These are phyloP conservation scores for Pelagophyceae sp. DNA, from an alignment of 352 stramenopile species.

Conservation along the genomic window DNA sequence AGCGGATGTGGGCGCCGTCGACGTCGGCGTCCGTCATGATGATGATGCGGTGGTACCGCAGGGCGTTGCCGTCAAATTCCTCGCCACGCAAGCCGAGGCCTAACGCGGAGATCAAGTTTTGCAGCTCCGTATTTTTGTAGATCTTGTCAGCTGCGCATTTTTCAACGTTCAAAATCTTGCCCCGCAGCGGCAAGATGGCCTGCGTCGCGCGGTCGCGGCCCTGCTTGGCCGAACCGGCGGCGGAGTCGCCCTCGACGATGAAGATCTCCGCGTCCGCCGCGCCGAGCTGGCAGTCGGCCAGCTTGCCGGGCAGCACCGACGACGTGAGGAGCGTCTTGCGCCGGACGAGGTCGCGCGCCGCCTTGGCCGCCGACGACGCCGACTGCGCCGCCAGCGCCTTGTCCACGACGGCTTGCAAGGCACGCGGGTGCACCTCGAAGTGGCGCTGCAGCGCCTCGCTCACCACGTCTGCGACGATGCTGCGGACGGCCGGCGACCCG, in stretches of 20 bases:
- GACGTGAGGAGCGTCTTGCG: constrained; percentile 61
- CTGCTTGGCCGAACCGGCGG: constrained; percentile 58
- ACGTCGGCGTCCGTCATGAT: constrained; percentile 77
- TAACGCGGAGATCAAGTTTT: constrained; percentile 61
- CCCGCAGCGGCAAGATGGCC: constrained; percentile 63
- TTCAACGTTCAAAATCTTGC: constrained; percentile 76
- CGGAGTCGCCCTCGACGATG: constrained; percentile 63
- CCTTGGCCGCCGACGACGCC: constrained; percentile 56
- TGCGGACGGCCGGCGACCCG: constrained; percentile 61
- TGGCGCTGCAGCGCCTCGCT: constrained; percentile 50
- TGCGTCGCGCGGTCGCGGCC: constrained; percentile 58
- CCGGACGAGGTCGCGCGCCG: constrained; percentile 60
- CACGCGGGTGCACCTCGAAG: constrained; percentile 61
- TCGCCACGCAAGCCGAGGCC: constrained; percentile 57
- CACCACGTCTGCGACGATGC: constrained; percentile 49
- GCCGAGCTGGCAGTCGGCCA: constrained; percentile 50
- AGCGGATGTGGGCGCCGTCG: constrained; percentile 66
- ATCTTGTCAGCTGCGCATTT: constrained; percentile 58
- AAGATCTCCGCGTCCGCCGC: constrained; percentile 57
- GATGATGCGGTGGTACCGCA: constrained; percentile 65
- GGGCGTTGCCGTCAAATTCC: constrained; percentile 42
- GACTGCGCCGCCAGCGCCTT: constrained; percentile 55
- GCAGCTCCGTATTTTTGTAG: constrained; percentile 62
- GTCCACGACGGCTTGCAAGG: constrained; percentile 53
- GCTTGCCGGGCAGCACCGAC: constrained; percentile 57